Evolutionary conservation across 75 land plant species (phyloP).

Genomic region (Larix kaempferi): DNA sequence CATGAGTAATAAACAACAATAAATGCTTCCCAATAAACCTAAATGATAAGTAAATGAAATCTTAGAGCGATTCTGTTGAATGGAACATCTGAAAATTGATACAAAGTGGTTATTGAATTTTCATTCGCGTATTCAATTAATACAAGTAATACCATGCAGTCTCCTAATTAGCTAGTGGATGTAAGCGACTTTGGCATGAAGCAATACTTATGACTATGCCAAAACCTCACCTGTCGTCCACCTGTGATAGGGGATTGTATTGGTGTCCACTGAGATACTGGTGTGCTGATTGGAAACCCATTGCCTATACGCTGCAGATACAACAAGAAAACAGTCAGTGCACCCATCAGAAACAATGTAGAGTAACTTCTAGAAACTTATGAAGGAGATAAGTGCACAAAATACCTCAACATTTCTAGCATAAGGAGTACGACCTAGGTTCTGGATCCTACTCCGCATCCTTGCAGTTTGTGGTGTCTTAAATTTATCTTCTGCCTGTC

Average conservation of each 20-base stretch:
- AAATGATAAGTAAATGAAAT: neutral
- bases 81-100: neutral
- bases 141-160: too few relatives aligned
- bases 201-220: neutral
- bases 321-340: neutral
- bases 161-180: too few relatives aligned
- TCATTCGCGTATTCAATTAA: too few relatives aligned
- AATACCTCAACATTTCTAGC: constrained; percentile 2
- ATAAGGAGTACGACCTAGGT: neutral
- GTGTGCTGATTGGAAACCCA: neutral
- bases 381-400: neutral
- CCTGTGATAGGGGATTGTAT: constrained; percentile 4
- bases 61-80: neutral
- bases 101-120: too few relatives aligned
- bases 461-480: neutral
- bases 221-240: constrained; percentile 3
- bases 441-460: neutral
- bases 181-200: neutral
- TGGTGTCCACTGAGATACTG: neutral
- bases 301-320: neutral
- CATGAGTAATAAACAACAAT: neutral
- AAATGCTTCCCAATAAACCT: neutral
- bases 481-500: constrained; percentile 3
- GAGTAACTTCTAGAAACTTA: too few relatives aligned
- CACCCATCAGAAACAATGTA: neutral